These are phyloP conservation scores for Annulohypoxylon truncatum DNA, from an alignment of 2,329 filamentous ascomycete genomes.

Conservation along the genomic window DNA sequence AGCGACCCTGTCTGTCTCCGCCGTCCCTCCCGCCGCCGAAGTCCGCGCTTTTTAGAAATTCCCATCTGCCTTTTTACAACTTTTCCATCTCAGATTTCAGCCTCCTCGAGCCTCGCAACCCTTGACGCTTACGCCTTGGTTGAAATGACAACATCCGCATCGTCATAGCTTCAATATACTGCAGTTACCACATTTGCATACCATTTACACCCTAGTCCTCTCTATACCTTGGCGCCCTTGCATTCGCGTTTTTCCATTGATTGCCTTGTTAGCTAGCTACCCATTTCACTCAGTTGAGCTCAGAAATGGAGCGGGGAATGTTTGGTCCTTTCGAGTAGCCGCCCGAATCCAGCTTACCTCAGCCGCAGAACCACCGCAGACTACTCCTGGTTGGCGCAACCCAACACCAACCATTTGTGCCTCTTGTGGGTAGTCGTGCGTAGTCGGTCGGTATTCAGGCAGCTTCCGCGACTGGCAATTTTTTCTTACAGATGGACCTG, in stretches of 20 bases:
- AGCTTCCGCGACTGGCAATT: conserved; percentile 15
- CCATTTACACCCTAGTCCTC: background rate
- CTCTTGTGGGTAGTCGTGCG: conserved; percentile 23
- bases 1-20: conserved; percentile 16
- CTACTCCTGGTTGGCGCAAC: conserved; percentile 22
- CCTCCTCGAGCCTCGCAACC: conserved; percentile 30
- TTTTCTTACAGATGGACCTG: conserved; percentile 29
- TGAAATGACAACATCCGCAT: conserved; percentile 11
- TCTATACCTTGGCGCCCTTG: background rate
- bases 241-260: background rate
- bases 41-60: conserved; percentile 10
- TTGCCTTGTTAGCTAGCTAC: background rate
- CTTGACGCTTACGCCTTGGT: conserved; percentile 3
- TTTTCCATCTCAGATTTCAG: conserved; percentile 35
- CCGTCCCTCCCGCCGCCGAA: conserved; percentile 33
- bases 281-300: conserved; percentile 37
- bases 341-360: conserved; percentile 20
- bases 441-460: conserved; percentile 13
- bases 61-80: conserved; percentile 17
- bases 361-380: conserved; percentile 22
- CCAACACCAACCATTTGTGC: conserved; percentile 15
- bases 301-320: conserved; percentile 41
- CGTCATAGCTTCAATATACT: conserved; percentile 14
- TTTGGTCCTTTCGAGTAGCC: conserved; percentile 35
- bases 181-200: conserved; percentile 1